Evolutionary conservation across 2,329 filamentous ascomycete genomes (phyloP), one percentile per base, ranked within the genome.

Genomic region (Pseudogymnoascus sp.): DNA sequence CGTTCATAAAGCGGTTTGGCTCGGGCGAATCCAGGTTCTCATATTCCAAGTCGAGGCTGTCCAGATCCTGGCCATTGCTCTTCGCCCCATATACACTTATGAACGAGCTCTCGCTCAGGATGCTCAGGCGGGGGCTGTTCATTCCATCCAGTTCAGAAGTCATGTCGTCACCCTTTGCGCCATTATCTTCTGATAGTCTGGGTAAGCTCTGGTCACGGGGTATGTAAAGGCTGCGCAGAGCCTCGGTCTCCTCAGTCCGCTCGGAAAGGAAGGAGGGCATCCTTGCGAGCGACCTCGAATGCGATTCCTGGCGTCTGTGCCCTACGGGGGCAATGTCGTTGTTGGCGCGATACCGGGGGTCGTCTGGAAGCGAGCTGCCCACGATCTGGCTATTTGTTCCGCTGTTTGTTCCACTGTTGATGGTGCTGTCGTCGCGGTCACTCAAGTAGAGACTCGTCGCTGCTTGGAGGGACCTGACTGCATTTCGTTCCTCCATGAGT

Each of bases 191-290:
- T 0, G 75, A 75, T 36, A 80, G 72, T 18, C 79, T 79, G 1
- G 81, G 78, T 26, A 86, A 71, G 68, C 82, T 86, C 36, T 75
- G 77, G 7, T 75, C 75, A 29, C 62, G 62, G 10, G 79, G 79
- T 14, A 62, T 47, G 60, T 85, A 84, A 6, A 86, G 79, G 64
- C 80, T 85, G 61, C 85, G 80, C 61, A 88, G 73, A 64, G 85
- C 86, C 69, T 86, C 83, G 0, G 84, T 85, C 18, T 80, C 80
- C 66, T 83, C 82, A 68, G 78, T 86, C 31, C 74, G 76, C 16
- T 87, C 85, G 0, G 84, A 86, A 7, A 88, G 69, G 67, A 87
- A 88, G 64, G 85, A 87, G 1, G 85, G 85, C 83, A 87, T 85
- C 10, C 83, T 80, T 7, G 77, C 76, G 61, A 87, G 74, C 7